Evolutionary conservation across 1,284 basidiomycete species (phyloP), one percentile per base, ranked within the genome.

Genomic region (Cutaneotrichosporon arboriforme): DNA sequence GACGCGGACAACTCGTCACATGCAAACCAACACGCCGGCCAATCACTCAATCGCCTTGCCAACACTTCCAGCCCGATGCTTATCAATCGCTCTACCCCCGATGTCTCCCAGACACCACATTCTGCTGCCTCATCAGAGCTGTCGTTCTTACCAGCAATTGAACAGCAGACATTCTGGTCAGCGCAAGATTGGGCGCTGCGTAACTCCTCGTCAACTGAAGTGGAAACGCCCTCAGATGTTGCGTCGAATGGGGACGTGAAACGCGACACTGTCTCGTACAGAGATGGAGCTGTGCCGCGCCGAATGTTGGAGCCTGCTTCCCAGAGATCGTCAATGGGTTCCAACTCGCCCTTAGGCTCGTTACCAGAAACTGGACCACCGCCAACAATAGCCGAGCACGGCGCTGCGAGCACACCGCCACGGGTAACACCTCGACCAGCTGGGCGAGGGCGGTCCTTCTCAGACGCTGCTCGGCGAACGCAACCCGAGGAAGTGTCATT

Each of bases 121-220:
- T 49, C 45, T 14, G 45, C 47, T 9, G 34, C 50, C n/a, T 46
- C 53, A 4, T 14, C 45, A 20, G 18, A 43, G 1, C 35, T 37
- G 13, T 55, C 49, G 1, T 38, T 48, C 8, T 42, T 67, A 9
- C 61, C 63, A 5, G 44, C 58, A 0, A 49, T 60, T 15, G 42
- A 41, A 4, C 34, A 49, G 18, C 46, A 54, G 8, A 49, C 51
- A 47, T 58, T 54, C 44, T 58, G 47, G 46, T 45, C 52, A 1
- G 49, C 49, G 4, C 31, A 33, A 13, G 45, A 51, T 17, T 57
- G 56, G 62, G 44, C 26, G 26, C 55, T 4, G 26, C 61, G 18
- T 64, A 59, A 34, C 66, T 67, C 0, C 55, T 56, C 26, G 10
- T 31, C 36, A 37, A 37, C 36, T 31, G 26, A 31, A 31, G 14